These are phyloP conservation scores for Neopestalotiopsis clavispora DNA, from an alignment of 2,329 filamentous ascomycete species.

Conservation along the genomic window DNA sequence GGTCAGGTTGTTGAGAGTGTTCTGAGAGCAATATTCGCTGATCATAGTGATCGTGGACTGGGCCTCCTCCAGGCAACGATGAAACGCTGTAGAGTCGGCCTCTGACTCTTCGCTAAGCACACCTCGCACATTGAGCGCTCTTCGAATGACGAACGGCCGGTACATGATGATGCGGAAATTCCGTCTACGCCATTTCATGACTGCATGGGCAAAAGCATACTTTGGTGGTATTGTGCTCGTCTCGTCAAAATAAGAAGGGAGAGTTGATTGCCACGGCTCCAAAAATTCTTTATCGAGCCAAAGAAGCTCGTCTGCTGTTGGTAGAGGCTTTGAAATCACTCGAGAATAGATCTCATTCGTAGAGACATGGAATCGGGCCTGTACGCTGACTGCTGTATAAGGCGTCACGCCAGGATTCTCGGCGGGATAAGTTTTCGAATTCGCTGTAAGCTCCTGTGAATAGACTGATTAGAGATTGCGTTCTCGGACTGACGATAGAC, in stretches of 20 bases:
- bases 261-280: slow-evolving; percentile 40
- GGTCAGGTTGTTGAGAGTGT: slow-evolving; percentile 43
- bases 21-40: slow-evolving; percentile 40
- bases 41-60: slow-evolving; percentile 45
- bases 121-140: slow-evolving; percentile 32
- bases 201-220: slow-evolving; percentile 44
- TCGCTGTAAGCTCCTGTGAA: slow-evolving; percentile 36
- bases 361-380: slow-evolving; percentile 49
- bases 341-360: slow-evolving; percentile 49
- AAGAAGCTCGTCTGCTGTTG: slow-evolving; percentile 45
- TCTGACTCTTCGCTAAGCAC: slow-evolving; percentile 22
- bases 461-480: background rate
- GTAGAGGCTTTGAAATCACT: slow-evolving; percentile 49
- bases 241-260: slow-evolving; percentile 43
- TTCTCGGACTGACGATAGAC: background rate
- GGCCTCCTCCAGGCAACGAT: slow-evolving; percentile 46
- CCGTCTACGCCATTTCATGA: slow-evolving; percentile 48
- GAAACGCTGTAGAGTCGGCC: slow-evolving; percentile 32
- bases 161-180: slow-evolving; percentile 55
- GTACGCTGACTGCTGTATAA: slow-evolving; percentile 47
- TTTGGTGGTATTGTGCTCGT: slow-evolving; percentile 36
- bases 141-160: slow-evolving; percentile 49
- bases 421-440: slow-evolving; percentile 37
- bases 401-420: slow-evolving; percentile 45
- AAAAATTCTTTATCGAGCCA: slow-evolving; percentile 44